Conservation (phyloP, 768 basidiomycete genomes). For the Amylocystis lapponica region DNA sequence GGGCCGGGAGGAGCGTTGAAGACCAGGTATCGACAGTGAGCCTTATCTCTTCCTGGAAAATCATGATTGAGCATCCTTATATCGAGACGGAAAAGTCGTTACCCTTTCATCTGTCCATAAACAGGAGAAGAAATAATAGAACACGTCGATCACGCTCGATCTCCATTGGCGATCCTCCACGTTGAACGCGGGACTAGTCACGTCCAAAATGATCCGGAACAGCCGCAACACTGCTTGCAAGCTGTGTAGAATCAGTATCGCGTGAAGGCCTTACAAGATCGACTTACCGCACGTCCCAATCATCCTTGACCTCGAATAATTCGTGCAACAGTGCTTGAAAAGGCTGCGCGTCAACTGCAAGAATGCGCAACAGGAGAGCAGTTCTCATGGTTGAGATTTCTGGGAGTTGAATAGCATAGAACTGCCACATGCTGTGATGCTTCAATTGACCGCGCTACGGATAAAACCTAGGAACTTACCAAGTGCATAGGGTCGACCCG, state of each 20-base stretch:
- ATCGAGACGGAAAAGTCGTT: constrained; percentile 12
- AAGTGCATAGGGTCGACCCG: constrained; percentile 47
- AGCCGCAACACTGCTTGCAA: constrained; percentile 47
- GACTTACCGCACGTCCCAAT: constrained; percentile 50
- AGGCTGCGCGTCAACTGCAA: constrained; percentile 60
- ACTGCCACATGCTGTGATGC: constrained; percentile 52
- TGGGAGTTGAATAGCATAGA: constrained; percentile 55
- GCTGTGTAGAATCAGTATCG: constrained; percentile 26
- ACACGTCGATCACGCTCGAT: constrained; percentile 52
- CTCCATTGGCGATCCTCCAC: constrained; percentile 68
- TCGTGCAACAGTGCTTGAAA: constrained; percentile 46
- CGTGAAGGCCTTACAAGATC: no score
- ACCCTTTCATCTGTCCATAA: constrained; percentile 64
- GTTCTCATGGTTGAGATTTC: constrained; percentile 52
- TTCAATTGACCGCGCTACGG: not conserved
- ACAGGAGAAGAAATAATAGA: constrained; percentile 53
- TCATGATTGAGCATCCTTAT: not conserved
- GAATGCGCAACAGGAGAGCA: constrained; percentile 48
- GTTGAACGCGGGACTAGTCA: constrained; percentile 54
- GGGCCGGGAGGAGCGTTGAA: constrained; percentile 56
- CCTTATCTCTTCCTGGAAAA: constrained; percentile 60
- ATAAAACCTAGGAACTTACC: constrained; percentile 36
- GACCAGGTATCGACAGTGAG: constrained; percentile 51
- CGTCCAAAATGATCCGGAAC: constrained; percentile 62
- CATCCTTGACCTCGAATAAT: constrained; percentile 29